Conservation (phyloP, 805 yeast genomes). For the Wickerhamiella azyma region DNA sequence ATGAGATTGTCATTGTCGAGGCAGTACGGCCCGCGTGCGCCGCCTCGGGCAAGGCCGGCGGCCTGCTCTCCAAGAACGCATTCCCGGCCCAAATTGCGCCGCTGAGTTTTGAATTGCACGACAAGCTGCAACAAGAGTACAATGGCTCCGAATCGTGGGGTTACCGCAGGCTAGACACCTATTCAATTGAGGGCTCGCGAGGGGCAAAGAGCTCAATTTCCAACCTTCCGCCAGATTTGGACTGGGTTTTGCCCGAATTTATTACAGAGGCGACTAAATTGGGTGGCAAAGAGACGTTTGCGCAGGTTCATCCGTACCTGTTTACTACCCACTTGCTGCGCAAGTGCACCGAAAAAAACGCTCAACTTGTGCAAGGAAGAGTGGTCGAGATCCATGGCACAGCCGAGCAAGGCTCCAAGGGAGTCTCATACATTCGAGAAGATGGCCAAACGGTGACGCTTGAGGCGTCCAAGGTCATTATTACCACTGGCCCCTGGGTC, state of each 20-base stretch:
- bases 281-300: slow-evolving; percentile 80
- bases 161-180: slow-evolving; percentile 74
- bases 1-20: slow-evolving; percentile 76
- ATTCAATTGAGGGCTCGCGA: slow-evolving; percentile 58
- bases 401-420: slow-evolving; percentile 24
- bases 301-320: slow-evolving; percentile 91
- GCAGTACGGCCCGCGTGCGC: slow-evolving; percentile 92
- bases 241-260: slow-evolving; percentile 58
- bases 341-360: slow-evolving; percentile 65
- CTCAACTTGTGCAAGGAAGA: slow-evolving; percentile 76
- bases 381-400: slow-evolving; percentile 51
- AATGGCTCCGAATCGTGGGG: slow-evolving; percentile 89
- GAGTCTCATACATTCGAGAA: background rate
- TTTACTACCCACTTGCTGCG: slow-evolving; percentile 74
- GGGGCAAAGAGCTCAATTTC: slow-evolving; percentile 2
- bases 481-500: slow-evolving; percentile 96
- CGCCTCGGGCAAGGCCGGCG: slow-evolving; percentile 96
- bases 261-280: slow-evolving; percentile 63
- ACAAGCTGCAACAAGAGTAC: slow-evolving; percentile 61
- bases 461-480: slow-evolving; percentile 60
- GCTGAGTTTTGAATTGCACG: slow-evolving; percentile 72
- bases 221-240: slow-evolving; percentile 37
- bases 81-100: slow-evolving; percentile 93
- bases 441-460: slow-evolving; percentile 21
- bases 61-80: slow-evolving; percentile 88